Conservation (phyloP, 169 alveolate genomes). For the Eimeria brunetti region DNA sequence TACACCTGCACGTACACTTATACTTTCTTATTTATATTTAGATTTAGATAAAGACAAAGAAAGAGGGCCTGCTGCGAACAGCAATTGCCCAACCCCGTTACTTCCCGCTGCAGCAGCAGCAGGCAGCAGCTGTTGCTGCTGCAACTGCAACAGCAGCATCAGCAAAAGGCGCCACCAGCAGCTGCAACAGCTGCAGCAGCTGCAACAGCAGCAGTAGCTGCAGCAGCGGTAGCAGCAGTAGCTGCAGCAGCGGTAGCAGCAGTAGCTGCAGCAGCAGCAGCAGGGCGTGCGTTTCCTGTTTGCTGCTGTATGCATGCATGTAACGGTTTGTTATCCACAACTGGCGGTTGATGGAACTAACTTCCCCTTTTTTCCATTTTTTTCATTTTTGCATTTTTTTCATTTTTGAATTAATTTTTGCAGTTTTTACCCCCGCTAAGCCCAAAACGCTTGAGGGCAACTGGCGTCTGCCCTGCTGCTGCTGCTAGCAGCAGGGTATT, state of each 20-base stretch:
- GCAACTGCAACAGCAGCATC: too few species aligned
- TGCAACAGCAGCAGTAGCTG: background rate
- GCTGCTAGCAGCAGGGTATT: background rate
- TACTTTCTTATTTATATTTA: too few species aligned
- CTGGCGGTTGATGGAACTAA: too few species aligned
- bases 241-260: background rate
- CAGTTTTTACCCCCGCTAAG: background rate
- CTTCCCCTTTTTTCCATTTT: too few species aligned
- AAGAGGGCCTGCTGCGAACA: background rate
- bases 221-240: background rate
- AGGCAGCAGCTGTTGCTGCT: too few species aligned
- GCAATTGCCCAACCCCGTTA: background rate
- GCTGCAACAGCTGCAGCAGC: too few species aligned
- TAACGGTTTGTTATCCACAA: too few species aligned
- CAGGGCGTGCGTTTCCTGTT: background rate
- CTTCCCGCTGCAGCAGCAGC: background rate
- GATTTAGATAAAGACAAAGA: too few species aligned
- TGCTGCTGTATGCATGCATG: background rate
- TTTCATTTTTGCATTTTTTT: background rate
- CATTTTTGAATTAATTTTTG: background rate
- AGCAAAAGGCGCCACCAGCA: too few species aligned
- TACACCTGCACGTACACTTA: too few species aligned
- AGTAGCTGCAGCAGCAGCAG: background rate
- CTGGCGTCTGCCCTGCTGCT: background rate
- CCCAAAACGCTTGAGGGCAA: constrained; percentile 18